Percentiles rank a stretch among this genome's conserved stretches.
phyloP scores from a whole-genome alignment of 345 rosid species.

The Sisymbrium altissimum region DNA sequence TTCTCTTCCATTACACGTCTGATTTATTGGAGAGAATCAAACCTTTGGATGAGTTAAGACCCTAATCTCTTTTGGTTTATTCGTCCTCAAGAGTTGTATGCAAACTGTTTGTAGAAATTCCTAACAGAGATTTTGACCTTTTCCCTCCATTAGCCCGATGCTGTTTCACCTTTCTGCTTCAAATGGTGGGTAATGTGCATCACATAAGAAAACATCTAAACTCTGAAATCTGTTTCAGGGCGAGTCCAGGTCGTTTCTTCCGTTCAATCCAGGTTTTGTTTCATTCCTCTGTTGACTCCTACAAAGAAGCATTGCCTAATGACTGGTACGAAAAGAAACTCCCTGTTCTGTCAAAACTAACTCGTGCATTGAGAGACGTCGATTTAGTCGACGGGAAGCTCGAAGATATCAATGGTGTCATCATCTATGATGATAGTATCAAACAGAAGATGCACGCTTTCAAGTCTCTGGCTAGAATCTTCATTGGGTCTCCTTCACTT shows the following conservation, averaged over 20 bases:
- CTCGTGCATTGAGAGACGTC: conserved; percentile 40
- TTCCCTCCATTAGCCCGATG: not conserved
- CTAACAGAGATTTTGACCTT: not conserved
- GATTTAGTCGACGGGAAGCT: conserved; percentile 59
- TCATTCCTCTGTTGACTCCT: conserved; percentile 38
- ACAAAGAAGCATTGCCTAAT: conserved; percentile 31
- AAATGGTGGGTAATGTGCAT: conserved; percentile 7
- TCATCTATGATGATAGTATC: conserved; percentile 43
- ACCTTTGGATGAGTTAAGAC: not conserved
- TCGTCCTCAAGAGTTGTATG: not conserved
- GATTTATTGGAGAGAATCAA: not conserved
- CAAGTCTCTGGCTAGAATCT: conserved; percentile 61
- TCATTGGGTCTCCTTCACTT: conserved; percentile 57
- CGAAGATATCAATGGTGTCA: conserved; percentile 43
- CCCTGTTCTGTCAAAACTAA: conserved; percentile 45
- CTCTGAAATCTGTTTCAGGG: conserved; percentile 5
- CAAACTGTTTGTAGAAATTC: conserved; percentile 28
- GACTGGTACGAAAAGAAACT: conserved; percentile 52
- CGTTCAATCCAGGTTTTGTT: conserved; percentile 27
- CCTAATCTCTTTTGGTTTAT: not conserved
- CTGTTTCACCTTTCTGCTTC: not conserved
- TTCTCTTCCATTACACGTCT: not conserved
- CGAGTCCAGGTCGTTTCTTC: conserved; percentile 14
- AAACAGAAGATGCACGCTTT: conserved; percentile 44
- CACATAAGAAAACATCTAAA: conserved; percentile 9